These are phyloP conservation scores for Barnettozyma vustinii DNA, from an alignment of 805 yeast species.

Conservation along the genomic window DNA sequence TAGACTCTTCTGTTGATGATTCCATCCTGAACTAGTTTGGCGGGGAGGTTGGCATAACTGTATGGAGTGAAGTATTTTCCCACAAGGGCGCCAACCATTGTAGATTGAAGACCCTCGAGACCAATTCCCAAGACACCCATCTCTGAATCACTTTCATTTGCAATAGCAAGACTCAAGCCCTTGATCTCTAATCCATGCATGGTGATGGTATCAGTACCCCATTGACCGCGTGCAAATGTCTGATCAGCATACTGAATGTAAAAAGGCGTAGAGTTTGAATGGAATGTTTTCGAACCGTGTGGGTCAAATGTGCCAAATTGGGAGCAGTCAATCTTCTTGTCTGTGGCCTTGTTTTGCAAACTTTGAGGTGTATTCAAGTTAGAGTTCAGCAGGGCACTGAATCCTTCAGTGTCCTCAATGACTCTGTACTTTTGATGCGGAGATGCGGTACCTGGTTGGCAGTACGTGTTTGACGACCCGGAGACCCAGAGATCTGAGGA, in stretches of 20 bases:
- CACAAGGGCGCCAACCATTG: conserved; percentile 33
- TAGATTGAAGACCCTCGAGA: conserved; percentile 60
- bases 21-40: conserved; percentile 52
- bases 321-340: conserved; percentile 19
- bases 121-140: conserved; percentile 75
- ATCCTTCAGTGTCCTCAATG: conserved; percentile 4
- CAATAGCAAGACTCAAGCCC: conserved; percentile 67
- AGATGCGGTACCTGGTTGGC: conserved; percentile 11
- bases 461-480: conserved; percentile 25
- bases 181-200: conserved; percentile 49
- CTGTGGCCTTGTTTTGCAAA: conserved; percentile 3
- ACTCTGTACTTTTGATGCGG: conserved; percentile 5
- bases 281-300: conserved; percentile 29
- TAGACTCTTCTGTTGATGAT: conserved; percentile 49
- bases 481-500: conserved; percentile 32
- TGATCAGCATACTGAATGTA: conserved; percentile 45
- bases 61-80: conserved; percentile 19
- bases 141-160: conserved; percentile 54
- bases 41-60: conserved; percentile 63
- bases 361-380: not conserved
- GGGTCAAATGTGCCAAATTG: conserved; percentile 35
- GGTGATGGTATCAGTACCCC: conserved; percentile 47
- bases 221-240: conserved; percentile 30
- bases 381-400: not conserved
- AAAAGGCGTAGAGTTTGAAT: conserved; percentile 31